Base-by-base conservation (phyloP, 2,329 filamentous ascomycete genomes). In the Neonectria hederae region DNA sequence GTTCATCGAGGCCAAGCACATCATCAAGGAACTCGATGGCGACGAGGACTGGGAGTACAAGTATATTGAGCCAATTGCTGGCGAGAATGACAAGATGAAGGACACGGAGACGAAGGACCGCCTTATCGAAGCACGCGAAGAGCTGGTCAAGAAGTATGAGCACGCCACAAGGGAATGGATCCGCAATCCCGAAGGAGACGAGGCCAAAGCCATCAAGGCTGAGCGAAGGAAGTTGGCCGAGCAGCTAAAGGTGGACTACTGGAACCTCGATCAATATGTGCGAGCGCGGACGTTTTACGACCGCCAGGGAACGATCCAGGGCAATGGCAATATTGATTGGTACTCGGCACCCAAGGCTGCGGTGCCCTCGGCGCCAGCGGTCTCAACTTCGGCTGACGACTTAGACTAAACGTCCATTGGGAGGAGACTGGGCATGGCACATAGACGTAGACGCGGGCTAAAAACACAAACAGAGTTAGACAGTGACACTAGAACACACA, bases 271-370 rank as follows among this genome's bases (percentile, higher is more conserved):
- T 80, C 93, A 93, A 0, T 97, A 95, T 77, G 77, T 98, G 30
- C 85, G 96, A 42, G 93, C 94, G 13, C 86, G 90, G 73, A 92
- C 90, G n/a, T 80, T 93, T 65, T 97, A 97, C 72, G 96, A 99
- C 77, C 87, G 96, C 65, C 86, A 85, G 13, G 92, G 94, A 1
- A 82, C 96, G 65, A 84, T 98, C 49, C 81, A 87, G 64, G 80
- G 83, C 1, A 88, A 83, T 11, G 94, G 94, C 1, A 85, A 85
- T 74, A 80, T 95, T 46, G 82, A 92, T 38, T 94, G 92, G 78
- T 96, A 97, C 74, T 78, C 82, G 5, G 66, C 72, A 52, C 65
- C 69, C 43, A 72, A 75, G 46, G 63, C 69, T 26, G 54, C 59
- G 49, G 51, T 52, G 17, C 43, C 60, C 8, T 56, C 54, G 17